Evolutionary conservation across 1,284 basidiomycete genomes (phyloP), one percentile per base, ranked within the genome.

Genomic region (Marasmius tenuissimus): DNA sequence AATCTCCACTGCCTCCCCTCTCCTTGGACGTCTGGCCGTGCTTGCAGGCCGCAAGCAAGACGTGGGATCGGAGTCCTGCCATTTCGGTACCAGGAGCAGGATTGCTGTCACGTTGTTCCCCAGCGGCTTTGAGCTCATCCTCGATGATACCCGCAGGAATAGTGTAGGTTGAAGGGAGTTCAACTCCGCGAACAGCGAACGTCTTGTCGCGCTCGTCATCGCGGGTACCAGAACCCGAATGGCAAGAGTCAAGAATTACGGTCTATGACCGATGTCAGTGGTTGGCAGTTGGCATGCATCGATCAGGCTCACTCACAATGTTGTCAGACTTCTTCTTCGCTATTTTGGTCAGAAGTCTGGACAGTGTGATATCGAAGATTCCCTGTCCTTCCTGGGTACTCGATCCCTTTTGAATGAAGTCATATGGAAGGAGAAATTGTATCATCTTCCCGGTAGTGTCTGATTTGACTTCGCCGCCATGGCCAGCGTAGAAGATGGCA

Each of bases 401-500:
- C 11, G 47, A 7, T 11, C 47, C 57, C 9, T 6, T 48, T 37
- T 8, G 20, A 3, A 10, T 34, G 35, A 58, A 63, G 45, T 69
- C 67, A 22, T 65, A 49, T 16, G 67, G 66, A 8, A 66, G 11
- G 4, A 68, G 35, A 4, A 61, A 49, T 48, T 66, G 65, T 16
- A 66, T 63, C 40, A 59, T 61, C 14, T 37, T 37, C 11, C 51
- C 33, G 22, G 33, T 38, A 20, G 16, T 4, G n/a, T 57, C 57
- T 59, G 60, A 61, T 18, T 58, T 60, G 18, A 38, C 48, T 53
- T 67, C 63, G 14, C 62, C 58, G 1, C 73, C 73, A 54, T 74
- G 71, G 0, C 72, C 73, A 37, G 73, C 70, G 52, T 67, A 74
- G 58, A 61, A 73, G 39, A 74, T 70, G 3, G 73, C 34, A n/a